Percentiles rank a stretch among this genome's conserved stretches.
Evolutionary conservation across 2,329 filamentous ascomycete species (phyloP).

Genomic region (Stemphylium beticola): DNA sequence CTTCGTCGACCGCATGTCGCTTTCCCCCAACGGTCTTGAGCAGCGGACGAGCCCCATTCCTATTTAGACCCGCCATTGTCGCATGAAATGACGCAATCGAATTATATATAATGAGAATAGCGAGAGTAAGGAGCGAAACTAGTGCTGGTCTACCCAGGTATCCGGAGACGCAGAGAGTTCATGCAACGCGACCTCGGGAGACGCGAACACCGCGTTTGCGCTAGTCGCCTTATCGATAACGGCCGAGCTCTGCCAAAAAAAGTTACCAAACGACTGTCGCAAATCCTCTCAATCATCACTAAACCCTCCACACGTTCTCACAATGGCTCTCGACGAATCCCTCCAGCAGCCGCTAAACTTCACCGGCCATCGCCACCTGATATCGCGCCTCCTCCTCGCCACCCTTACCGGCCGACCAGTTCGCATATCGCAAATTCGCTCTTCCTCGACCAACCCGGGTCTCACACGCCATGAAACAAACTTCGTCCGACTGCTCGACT

Average conservation of each 20-base stretch:
- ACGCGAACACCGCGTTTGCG: conserved; percentile 13
- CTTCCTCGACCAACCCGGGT: conserved; percentile 84
- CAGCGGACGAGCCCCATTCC: conserved; percentile 24
- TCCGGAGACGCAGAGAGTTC: neutral
- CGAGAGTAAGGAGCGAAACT: neutral
- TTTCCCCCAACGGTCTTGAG: conserved; percentile 41
- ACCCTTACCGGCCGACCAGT: conserved; percentile 89
- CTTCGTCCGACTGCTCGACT: conserved; percentile 90
- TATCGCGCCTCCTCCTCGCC: conserved; percentile 83
- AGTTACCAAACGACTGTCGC: conserved; percentile 19
- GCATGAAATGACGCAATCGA: neutral
- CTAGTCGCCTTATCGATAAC: conserved; percentile 19
- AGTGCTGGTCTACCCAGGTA: neutral
- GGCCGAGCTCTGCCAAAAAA: conserved; percentile 22
- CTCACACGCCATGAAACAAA: conserved; percentile 93
- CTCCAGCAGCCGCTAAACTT: conserved; percentile 69
- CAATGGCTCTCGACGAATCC: conserved; percentile 43
- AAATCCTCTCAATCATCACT: neutral
- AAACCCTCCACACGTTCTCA: conserved; percentile 5
- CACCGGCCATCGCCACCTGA: conserved; percentile 81
- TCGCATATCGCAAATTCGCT: conserved; percentile 92
- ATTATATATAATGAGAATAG: neutral
- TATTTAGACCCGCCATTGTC: conserved; percentile 21
- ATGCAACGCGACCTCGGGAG: conserved; percentile 6
- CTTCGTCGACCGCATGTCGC: conserved; percentile 45